Evolutionary conservation across 75 land plant species (phyloP), one percentile per base, ranked within the genome.

Genomic region (Cunninghamia lanceolata): DNA sequence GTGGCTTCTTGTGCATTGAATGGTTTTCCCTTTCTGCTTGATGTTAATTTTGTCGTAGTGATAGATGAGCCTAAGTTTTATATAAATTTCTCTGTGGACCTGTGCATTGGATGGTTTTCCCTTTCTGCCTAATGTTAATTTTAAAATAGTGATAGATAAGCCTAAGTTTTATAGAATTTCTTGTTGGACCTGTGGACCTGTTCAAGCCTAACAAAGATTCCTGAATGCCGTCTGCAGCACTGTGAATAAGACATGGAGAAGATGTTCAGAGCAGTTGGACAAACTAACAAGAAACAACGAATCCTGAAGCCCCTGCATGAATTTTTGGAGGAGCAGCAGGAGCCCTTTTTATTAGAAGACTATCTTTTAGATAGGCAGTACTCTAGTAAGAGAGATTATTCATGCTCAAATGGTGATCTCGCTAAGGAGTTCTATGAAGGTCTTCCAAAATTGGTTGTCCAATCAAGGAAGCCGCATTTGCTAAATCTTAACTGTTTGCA

Each of bases 281-380:
- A 80, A 28, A 40, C 34, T 45, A 5, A 30, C 82, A 80, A 80
- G 82, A 80, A 80, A 43, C 82, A 43, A 45, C 7, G 46, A 80
- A 43, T 45, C n/a, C 14, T 80, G 50, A 43, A 46, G 82, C 82
- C 82, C 47, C 82, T 80, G 1, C 82, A 80, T 80, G 82, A 80
- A 43, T 80, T 80, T 80, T 80, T 80, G 50, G 82, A 80, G 32
- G 82, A 80, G 50, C 82, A 80, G 82, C 82, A 80, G 82, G 82
- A 80, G 34, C 82, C 82, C 82, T 80, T 80, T 80, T 40, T 80
- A n/a, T 43, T 80, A 28, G 50, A 80, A 28, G 50, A 80, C 3
- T 80, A 80, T 80, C 82, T 80, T 80, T 80, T 80, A 46, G 82
- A 80, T 80, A 80, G 50, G 82, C 82, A 43, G 30, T 43, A 45